Percentiles rank a stretch among this genome's conserved stretches.
Evolutionary conservation across 768 basidiomycete species (phyloP).

Genomic region (Leucosporidium yakuticum): DNA sequence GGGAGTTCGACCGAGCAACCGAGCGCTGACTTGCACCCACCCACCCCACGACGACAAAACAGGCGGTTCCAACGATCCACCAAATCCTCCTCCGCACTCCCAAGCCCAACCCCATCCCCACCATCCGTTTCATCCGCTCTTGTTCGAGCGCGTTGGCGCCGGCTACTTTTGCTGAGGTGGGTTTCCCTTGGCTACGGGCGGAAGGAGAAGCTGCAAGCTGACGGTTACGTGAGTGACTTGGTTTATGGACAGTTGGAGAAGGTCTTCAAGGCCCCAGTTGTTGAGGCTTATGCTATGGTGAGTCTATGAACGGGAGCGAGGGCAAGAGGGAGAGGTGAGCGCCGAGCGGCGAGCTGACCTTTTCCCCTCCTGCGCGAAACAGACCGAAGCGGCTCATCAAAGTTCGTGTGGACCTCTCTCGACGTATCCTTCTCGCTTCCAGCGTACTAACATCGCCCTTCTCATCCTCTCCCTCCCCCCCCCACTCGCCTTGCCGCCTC

Average conservation of each 20-base stretch:
- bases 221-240: background rate
- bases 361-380: too few relatives aligned
- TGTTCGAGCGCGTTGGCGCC: conserved; percentile 55
- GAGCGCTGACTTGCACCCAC: too few relatives aligned
- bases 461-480: background rate
- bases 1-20: too few relatives aligned
- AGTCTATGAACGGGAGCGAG: background rate
- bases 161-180: conserved; percentile 48
- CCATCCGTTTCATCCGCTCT: conserved; percentile 44
- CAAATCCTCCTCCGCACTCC: conserved; percentile 42
- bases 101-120: conserved; percentile 41
- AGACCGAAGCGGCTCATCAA: conserved; percentile 42
- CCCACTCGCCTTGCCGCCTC: conserved; percentile 19
- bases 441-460: too few relatives aligned
- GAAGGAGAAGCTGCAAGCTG: background rate
- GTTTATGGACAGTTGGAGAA: conserved; percentile 42
- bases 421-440: too few relatives aligned
- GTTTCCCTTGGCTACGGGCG: background rate
- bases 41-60: background rate
- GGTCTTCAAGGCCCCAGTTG: conserved; percentile 53
- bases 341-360: too few relatives aligned
- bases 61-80: conserved; percentile 42
- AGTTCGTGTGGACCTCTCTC: too few relatives aligned
- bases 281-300: conserved; percentile 59
- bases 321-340: too few relatives aligned